Evolutionary conservation across 2,329 filamentous ascomycete species (phyloP).

Genomic region (Dothideomycetes sp.): DNA sequence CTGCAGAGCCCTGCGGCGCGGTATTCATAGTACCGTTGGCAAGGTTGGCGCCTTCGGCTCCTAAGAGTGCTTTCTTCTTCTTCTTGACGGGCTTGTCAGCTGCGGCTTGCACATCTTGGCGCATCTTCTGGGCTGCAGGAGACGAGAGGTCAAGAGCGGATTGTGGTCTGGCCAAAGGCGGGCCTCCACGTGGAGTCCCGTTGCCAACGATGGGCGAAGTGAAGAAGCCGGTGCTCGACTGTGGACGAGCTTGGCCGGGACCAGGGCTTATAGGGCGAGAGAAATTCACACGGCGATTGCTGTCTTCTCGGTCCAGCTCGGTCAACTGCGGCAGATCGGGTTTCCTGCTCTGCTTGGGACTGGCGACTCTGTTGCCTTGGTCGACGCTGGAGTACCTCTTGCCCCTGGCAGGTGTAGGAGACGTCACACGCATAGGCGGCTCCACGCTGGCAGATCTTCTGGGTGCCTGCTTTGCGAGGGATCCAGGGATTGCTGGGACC

Average conservation of each 20-base stretch:
- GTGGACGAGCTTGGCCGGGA: slow-evolving; percentile 8
- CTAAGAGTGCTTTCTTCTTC: slow-evolving; percentile 28
- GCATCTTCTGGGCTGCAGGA: slow-evolving; percentile 20
- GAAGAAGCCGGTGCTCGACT: slow-evolving; percentile 29
- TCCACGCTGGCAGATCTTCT: slow-evolving; percentile 44
- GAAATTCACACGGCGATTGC: slow-evolving; percentile 42
- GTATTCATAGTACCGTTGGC: slow-evolving; percentile 44
- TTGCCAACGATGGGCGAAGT: slow-evolving; percentile 22
- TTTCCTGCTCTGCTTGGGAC: slow-evolving; percentile 16
- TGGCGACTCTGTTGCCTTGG: slow-evolving; percentile 16
- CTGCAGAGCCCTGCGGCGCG: slow-evolving; percentile 40
- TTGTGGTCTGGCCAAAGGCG: slow-evolving; percentile 22
- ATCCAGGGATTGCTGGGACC: slow-evolving; percentile 57
- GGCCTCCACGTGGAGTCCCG: slow-evolving; percentile 18
- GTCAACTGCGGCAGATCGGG: slow-evolving; percentile 33
- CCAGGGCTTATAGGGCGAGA: slow-evolving; percentile 39
- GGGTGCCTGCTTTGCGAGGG: slow-evolving; percentile 21
- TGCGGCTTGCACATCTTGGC: slow-evolving; percentile 29
- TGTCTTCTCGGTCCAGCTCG: slow-evolving; percentile 35
- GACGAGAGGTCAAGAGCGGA: slow-evolving; percentile 21
- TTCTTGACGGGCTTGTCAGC: slow-evolving; percentile 33
- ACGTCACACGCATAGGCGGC: slow-evolving; percentile 37
- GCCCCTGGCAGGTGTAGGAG: slow-evolving; percentile 33
- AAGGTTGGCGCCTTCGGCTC: slow-evolving; percentile 32
- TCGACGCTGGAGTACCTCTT: slow-evolving; percentile 26